Percentiles rank a stretch among this genome's conserved stretches.
phyloP scores from a whole-genome alignment of 2,329 filamentous ascomycete species.

The Alternaria burnsii region DNA sequence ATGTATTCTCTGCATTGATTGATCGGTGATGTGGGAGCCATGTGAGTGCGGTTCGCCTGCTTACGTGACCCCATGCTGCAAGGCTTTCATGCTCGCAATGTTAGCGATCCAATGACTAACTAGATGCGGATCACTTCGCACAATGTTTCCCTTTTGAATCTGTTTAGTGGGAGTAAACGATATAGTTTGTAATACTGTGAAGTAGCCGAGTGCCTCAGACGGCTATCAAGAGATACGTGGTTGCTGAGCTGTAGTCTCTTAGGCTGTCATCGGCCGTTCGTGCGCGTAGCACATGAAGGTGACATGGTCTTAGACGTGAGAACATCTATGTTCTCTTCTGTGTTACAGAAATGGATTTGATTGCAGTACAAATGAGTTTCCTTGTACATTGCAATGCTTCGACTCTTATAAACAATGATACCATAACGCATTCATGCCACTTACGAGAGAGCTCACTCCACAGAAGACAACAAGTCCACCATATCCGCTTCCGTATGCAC shows the following conservation, averaged over 20 bases:
- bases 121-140: neutral
- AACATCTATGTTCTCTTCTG: too few species aligned
- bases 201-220: neutral
- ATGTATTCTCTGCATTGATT: neutral
- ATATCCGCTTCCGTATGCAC: conserved; percentile 6
- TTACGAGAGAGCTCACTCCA: neutral
- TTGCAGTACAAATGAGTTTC: neutral
- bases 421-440: conserved; percentile 1
- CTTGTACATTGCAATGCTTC: neutral
- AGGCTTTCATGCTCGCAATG: conserved; percentile 2
- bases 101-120: neutral
- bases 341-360: too few species aligned
- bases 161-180: neutral
- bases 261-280: too few species aligned
- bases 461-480: conserved; percentile 7
- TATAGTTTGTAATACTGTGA: neutral
- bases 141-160: neutral
- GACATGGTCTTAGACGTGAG: neutral
- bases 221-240: neutral
- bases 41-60: neutral
- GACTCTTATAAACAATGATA: neutral
- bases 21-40: neutral
- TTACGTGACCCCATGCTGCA: conserved; percentile 5
- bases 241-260: neutral
- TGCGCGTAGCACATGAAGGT: neutral